Percentiles rank a stretch among this genome's conserved stretches.
These are phyloP conservation scores for Sisymbrium altissimum DNA, from an alignment of 345 rosid genomes.

Conservation along the genomic window DNA sequence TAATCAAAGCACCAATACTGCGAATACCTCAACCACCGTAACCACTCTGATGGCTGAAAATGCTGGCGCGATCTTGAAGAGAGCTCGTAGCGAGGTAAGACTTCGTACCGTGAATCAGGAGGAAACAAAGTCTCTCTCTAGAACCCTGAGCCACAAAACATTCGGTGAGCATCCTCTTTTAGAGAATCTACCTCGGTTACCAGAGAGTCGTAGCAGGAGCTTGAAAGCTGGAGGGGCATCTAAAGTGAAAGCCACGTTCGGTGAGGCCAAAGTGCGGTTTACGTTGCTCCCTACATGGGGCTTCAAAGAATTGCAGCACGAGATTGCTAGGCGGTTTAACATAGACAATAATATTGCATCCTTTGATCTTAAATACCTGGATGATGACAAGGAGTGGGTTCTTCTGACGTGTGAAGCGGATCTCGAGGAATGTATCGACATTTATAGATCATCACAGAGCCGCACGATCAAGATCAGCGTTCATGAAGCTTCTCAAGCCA, in stretches of 20 bases:
- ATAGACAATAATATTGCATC: conserved; percentile 36
- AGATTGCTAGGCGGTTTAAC: conserved; percentile 54
- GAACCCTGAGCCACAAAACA: conserved; percentile 66
- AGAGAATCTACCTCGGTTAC: conserved; percentile 37
- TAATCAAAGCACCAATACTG: conserved; percentile 39
- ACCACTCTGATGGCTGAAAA: conserved; percentile 37
- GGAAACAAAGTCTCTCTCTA: conserved; percentile 47
- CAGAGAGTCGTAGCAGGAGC: conserved; percentile 25
- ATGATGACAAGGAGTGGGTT: conserved; percentile 74
- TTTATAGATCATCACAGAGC: conserved; percentile 48
- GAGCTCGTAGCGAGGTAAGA: conserved; percentile 61
- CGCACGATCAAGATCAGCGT: conserved; percentile 60
- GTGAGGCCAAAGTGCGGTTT: conserved; percentile 64
- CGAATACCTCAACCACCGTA: conserved; percentile 26
- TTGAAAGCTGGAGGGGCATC: conserved; percentile 24
- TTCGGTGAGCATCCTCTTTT: conserved; percentile 41
- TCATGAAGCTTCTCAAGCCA: conserved; percentile 42
- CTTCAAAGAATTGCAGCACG: conserved; percentile 49
- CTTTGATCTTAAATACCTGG: conserved; percentile 61
- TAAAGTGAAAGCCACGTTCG: conserved; percentile 65
- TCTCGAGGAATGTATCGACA: conserved; percentile 84
- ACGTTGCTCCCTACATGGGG: conserved; percentile 52
- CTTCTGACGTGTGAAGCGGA: conserved; percentile 73
- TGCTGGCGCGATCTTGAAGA: conserved; percentile 43
- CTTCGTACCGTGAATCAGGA: conserved; percentile 47